phyloP scores from a whole-genome alignment of 2,329 filamentous ascomycete species.

The Lachnellula willkommii region DNA sequence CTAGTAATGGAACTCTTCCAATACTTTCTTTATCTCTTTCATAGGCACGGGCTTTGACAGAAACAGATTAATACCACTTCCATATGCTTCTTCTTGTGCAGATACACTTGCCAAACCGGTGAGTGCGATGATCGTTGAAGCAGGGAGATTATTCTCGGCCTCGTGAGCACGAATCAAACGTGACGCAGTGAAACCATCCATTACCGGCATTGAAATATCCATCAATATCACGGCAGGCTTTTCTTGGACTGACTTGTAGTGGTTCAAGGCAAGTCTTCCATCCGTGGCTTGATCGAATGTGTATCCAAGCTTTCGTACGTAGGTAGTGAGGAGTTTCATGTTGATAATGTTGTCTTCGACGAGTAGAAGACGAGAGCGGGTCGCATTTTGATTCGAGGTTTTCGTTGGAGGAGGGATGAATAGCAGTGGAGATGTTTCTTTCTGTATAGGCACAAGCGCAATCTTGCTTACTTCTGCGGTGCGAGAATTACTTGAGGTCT shows the following conservation, averaged over 20 bases:
- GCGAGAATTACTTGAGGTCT: neutral
- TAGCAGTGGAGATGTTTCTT: neutral
- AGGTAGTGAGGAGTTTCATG: slow-evolving; percentile 33
- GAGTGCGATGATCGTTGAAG: slow-evolving; percentile 41
- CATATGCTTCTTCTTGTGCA: slow-evolving; percentile 43
- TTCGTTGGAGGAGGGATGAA: neutral
- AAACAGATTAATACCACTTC: slow-evolving; percentile 50
- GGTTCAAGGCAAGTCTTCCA: slow-evolving; percentile 42
- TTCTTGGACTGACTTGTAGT: slow-evolving; percentile 13
- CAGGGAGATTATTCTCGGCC: slow-evolving; percentile 35
- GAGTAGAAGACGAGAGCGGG: slow-evolving; percentile 27
- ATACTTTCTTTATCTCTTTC: neutral
- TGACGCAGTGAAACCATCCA: slow-evolving; percentile 47
- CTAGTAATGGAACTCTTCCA: too few species aligned
- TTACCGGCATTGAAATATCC: slow-evolving; percentile 52
- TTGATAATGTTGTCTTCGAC: slow-evolving; percentile 40
- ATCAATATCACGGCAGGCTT: slow-evolving; percentile 41
- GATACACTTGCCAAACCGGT: slow-evolving; percentile 46
- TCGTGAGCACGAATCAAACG: slow-evolving; percentile 37
- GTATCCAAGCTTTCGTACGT: slow-evolving; percentile 35
- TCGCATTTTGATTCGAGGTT: neutral
- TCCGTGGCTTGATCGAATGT: slow-evolving; percentile 37
- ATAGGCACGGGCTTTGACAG: slow-evolving; percentile 45
- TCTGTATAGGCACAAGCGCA: neutral
- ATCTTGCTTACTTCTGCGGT: neutral